Evolutionary conservation across 2,329 filamentous ascomycete species (phyloP), one percentile per base, ranked within the genome.

Genomic region (Cladophialophora yegresii): DNA sequence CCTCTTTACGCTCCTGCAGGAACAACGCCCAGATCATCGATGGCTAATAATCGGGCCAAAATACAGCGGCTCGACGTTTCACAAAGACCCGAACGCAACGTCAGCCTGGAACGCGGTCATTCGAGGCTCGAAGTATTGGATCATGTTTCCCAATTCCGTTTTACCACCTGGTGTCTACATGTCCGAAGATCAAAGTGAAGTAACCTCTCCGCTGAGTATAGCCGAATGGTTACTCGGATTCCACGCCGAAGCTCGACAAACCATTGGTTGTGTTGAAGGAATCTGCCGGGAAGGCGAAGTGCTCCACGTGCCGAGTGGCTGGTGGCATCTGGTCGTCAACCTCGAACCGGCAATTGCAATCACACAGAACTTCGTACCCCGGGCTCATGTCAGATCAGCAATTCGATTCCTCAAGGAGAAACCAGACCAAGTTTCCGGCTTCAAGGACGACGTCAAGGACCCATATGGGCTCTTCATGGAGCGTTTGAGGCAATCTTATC

Each of bases 261-360:
- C 88, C 1, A 85, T 88, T 0, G 91, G 89, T 10, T 97, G 93
- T 72, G 77, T 89, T 32, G 93, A 98, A 77, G 93, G 92, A 0
- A 87, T 98, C 30, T 98, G 93, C 74, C 78, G 80, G 13, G 85
- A 87, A 49, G 93, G 93, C 1, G 95, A 98, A 76, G 88, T 98
- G 16, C 78, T 98, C 56, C 91, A 97, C 74, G 93, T 98, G 5
- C 93, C 95, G 0, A 92, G 89, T 58, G 93, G 93, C 5, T 98
- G 93, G 93, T 98, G 95, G 88, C 93, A 98, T 80, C 81, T 98
- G 33, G 95, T 98, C 9, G 88, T 98, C 53, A 98, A 98, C 73
- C 80, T 96, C 1, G 89, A 92, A 71, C 83, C 86, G 12, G 89
- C 90, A 50, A 90, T 98, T 68, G 95, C 93, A 3, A 83, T 98